These are phyloP conservation scores for Leishmania martiniquensis DNA, from an alignment of 208 protist species.

Conservation along the genomic window DNA sequence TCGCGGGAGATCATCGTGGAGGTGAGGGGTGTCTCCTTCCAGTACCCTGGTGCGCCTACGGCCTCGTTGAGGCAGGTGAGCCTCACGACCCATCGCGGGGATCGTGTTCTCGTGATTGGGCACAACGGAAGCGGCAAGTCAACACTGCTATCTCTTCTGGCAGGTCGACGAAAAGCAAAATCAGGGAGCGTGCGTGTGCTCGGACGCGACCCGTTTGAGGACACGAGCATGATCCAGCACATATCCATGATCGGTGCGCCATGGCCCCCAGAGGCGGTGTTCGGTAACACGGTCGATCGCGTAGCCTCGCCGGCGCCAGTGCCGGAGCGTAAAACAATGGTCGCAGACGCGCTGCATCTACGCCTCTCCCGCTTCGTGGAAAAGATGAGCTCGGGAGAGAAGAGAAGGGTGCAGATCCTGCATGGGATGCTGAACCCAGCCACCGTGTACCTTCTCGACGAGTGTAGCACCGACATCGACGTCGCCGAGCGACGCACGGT, in stretches of 20 bases:
- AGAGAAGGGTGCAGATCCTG: slow-evolving; percentile 74
- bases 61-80: slow-evolving; percentile 32
- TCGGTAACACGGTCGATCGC: slow-evolving; percentile 72
- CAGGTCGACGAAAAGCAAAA: slow-evolving; percentile 73
- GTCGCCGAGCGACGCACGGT: slow-evolving; percentile 69
- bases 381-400: slow-evolving; percentile 75
- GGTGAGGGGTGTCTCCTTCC: slow-evolving; percentile 41
- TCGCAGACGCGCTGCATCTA: slow-evolving; percentile 62
- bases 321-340: slow-evolving; percentile 23
- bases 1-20: slow-evolving; percentile 27
- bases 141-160: slow-evolving; percentile 94
- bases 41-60: slow-evolving; percentile 40
- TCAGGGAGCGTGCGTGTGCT: slow-evolving; percentile 57
- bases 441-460: slow-evolving; percentile 75
- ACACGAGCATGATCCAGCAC: slow-evolving; percentile 61
- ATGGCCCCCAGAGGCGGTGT: slow-evolving; percentile 80
- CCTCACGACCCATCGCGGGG: slow-evolving; percentile 48
- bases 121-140: slow-evolving; percentile 97
- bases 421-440: slow-evolving; percentile 59
- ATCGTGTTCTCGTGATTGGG: slow-evolving; percentile 94
- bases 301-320: slow-evolving; percentile 49
- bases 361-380: slow-evolving; percentile 47
- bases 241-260: slow-evolving; percentile 63
- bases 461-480: slow-evolving; percentile 89
- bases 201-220: slow-evolving; percentile 74